A percentile compares a stretch with the other conserved stretches of the same genome.
Evolutionary conservation across 495 filamentous ascomycete genomes (phyloP).

Genomic region (Clavariopsis aquatica): DNA sequence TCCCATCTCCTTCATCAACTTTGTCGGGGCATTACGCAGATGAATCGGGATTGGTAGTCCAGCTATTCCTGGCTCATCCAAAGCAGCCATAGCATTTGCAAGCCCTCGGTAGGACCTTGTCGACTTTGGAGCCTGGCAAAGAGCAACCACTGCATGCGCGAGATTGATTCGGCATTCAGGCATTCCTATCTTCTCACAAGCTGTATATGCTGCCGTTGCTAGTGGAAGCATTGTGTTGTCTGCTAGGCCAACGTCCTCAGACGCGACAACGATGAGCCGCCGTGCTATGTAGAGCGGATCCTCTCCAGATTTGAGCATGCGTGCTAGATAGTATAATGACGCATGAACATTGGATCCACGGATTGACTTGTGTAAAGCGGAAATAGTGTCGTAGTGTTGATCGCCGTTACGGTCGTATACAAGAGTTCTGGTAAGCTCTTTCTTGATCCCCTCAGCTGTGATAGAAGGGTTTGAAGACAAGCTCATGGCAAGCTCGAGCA

Average conservation of each 20-base stretch:
- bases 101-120: slow-evolving; percentile 82
- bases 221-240: slow-evolving; percentile 83
- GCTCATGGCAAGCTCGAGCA: slow-evolving; percentile 81
- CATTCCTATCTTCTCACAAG: slow-evolving; percentile 87
- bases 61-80: slow-evolving; percentile 78
- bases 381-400: slow-evolving; percentile 94
- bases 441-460: slow-evolving; percentile 70
- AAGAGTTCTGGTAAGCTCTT: slow-evolving; percentile 79
- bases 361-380: slow-evolving; percentile 93
- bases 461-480: slow-evolving; percentile 55
- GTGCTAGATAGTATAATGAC: slow-evolving; percentile 85
- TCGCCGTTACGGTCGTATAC: slow-evolving; percentile 95
- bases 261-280: slow-evolving; percentile 86
- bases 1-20: slow-evolving; percentile 88
- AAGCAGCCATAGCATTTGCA: slow-evolving; percentile 71
- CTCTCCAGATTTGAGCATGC: slow-evolving; percentile 96
- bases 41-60: slow-evolving; percentile 80
- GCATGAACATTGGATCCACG: slow-evolving; percentile 86
- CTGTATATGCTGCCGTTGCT: slow-evolving; percentile 79
- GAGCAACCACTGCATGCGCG: slow-evolving; percentile 81
- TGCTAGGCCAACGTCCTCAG: slow-evolving; percentile 88
- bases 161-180: slow-evolving; percentile 92
- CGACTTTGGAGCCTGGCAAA: slow-evolving; percentile 79
- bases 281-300: slow-evolving; percentile 91
- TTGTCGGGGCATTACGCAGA: slow-evolving; percentile 86